Base-by-base conservation (phyloP, 106 monocot genomes). In the Agapanthus africanus region DNA sequence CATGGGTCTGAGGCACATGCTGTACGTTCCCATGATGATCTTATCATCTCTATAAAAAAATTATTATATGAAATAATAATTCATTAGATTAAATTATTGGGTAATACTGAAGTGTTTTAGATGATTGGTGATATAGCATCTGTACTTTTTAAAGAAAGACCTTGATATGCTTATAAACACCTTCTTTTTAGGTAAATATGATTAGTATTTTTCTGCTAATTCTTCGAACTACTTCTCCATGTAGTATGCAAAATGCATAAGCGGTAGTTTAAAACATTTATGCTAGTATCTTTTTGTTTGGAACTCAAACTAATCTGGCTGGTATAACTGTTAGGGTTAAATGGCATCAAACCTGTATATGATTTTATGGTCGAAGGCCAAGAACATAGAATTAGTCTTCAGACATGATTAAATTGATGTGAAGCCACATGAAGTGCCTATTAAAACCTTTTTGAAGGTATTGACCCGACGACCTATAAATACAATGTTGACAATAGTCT, bases 1-100 rank as follows among this genome's bases (percentile, higher is more conserved):
- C 87, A 87, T 81, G 99, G 93, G 39, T 90, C 87, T 57, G 99
- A 99, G 47, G 71, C 87, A 66, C 71, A 85, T 72, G 83, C 90
- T 78, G 99, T 99, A 83, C 85, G 92, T 83, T 51, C 28, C 19
- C 32, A 23, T 37, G 6, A 23, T 54, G 47, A 49, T n/a, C n/a
- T n/a, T 47, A 49, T 51, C 10, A 41, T 10, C 18, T 61, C 35
- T 61, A 5, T 2, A 61, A 18, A 18, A 3, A 56, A 6, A 11
- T 21, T 61, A 3, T 36, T 35, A 35, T 5, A n/a, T 35, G 10
- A 23, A 35, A 11, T 42, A n/a, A n/a, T 30, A 33, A 35, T 4
- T 36, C 25, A 4, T 16, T 52, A 4, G 21, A 11, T 4, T 37
- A 1, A 35, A 36, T 70, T 22, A 21, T 10, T 11, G 11, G 6